Percentiles rank a stretch among this genome's conserved stretches.
These are phyloP conservation scores for Colletotrichum zoysiae DNA, from an alignment of 2,329 filamentous ascomycete genomes.

Conservation along the genomic window DNA sequence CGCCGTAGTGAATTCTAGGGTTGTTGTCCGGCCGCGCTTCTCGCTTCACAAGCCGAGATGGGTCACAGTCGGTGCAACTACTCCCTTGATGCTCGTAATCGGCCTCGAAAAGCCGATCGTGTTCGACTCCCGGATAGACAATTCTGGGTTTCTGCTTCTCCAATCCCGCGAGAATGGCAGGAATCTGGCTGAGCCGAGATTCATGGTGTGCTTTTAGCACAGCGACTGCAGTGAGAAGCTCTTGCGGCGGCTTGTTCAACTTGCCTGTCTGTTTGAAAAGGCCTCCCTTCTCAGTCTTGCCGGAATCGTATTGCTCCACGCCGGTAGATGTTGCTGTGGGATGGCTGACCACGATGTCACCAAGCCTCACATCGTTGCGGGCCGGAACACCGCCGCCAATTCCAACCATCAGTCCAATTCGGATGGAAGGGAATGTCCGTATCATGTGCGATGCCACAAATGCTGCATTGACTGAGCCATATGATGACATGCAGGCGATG, in stretches of 20 bases:
- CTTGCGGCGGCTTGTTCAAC: too few relatives aligned
- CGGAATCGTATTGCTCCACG: too few relatives aligned
- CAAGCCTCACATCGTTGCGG: background rate
- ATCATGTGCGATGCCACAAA: constrained; percentile 38
- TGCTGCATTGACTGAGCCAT: constrained; percentile 1
- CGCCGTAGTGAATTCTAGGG: too few relatives aligned
- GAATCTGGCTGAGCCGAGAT: background rate
- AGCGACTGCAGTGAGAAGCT: too few relatives aligned
- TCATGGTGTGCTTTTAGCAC: too few relatives aligned
- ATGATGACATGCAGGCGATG: constrained; percentile 28
- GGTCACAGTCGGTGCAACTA: constrained; percentile 10
- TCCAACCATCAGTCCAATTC: background rate
- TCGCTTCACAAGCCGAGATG: background rate
- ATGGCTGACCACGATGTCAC: constrained; percentile 40
- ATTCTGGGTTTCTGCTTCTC: background rate
- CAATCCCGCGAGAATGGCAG: background rate
- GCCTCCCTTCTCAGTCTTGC: too few relatives aligned
- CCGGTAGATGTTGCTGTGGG: background rate
- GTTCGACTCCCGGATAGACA: background rate
- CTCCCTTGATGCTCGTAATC: constrained; percentile 8
- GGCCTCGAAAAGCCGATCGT: constrained; percentile 17
- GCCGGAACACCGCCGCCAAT: background rate
- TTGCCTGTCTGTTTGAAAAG: too few relatives aligned
- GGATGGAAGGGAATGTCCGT: constrained; percentile 35
- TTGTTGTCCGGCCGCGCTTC: too few relatives aligned